phyloP scores from a whole-genome alignment of 768 basidiomycete species.

The Lentinula aciculospora region DNA sequence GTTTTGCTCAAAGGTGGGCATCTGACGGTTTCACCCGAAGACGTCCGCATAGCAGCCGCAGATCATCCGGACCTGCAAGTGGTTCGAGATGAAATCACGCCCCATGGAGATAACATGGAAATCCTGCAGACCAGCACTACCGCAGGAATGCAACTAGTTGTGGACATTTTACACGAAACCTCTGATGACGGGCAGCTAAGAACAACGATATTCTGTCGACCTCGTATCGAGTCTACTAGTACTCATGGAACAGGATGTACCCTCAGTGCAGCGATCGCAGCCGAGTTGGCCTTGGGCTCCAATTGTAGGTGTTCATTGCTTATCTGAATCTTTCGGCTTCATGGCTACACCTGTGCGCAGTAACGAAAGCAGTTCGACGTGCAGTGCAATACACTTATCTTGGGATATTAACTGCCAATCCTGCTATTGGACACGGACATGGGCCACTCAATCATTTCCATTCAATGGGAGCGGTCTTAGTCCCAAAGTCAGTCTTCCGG shows the following conservation, averaged over 20 bases:
- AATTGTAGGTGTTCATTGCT: constrained; percentile 24
- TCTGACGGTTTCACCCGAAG: constrained; percentile 36
- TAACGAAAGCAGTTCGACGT: constrained; percentile 49
- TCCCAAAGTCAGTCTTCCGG: constrained; percentile 39
- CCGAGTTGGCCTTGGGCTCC: constrained; percentile 49
- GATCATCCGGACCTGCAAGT: constrained; percentile 29
- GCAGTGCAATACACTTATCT: constrained; percentile 70
- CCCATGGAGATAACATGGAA: constrained; percentile 50
- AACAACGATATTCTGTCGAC: constrained; percentile 51
- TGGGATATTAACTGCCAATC: constrained; percentile 63
- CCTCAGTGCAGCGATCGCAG: constrained; percentile 76
- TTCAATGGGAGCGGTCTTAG: constrained; percentile 34
- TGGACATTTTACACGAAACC: constrained; percentile 53
- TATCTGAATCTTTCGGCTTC: no score
- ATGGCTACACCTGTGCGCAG: constrained; percentile 25
- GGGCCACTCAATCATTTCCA: constrained; percentile 90
- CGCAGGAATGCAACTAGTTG: constrained; percentile 31
- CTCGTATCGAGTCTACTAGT: constrained; percentile 57
- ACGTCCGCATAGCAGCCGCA: constrained; percentile 31
- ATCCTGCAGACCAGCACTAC: constrained; percentile 37
- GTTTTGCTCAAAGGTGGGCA: constrained; percentile 90
- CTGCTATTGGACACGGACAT: constrained; percentile 63
- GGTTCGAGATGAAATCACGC: constrained; percentile 35
- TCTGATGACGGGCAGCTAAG: constrained; percentile 12
- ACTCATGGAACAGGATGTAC: constrained; percentile 96